Evolutionary conservation across 306 rosid species (phyloP).

Genomic region (Begonia masoniana): DNA sequence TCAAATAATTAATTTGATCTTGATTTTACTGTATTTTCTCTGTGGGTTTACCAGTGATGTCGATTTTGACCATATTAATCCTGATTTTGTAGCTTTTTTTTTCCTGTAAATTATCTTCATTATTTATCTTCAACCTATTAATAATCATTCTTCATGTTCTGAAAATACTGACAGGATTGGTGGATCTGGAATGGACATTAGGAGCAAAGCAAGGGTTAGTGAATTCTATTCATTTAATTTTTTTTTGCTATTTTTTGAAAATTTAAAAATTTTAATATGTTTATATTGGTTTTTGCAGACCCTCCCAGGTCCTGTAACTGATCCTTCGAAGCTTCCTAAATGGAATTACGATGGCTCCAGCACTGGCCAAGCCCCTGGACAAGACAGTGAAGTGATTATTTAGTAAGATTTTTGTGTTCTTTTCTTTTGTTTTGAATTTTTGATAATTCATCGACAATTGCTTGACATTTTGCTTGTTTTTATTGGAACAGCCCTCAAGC

Average conservation of each 20-base stretch:
- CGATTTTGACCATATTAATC: too few relatives aligned
- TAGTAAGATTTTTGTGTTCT: constrained; percentile 26
- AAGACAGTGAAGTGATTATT: constrained; percentile 80
- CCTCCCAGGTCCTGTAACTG: constrained; percentile 50
- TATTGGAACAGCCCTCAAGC: constrained; percentile 58
- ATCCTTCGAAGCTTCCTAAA: constrained; percentile 72
- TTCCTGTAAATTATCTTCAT: too few relatives aligned
- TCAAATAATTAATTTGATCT: too few relatives aligned
- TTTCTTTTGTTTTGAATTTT: not conserved
- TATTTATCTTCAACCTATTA: too few relatives aligned
- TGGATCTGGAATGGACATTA: too few relatives aligned
- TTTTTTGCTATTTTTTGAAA: too few relatives aligned
- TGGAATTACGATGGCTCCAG: constrained; percentile 97
- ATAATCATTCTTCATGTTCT: too few relatives aligned
- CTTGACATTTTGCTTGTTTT: too few relatives aligned
- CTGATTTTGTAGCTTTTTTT: too few relatives aligned
- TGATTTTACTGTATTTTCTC: too few relatives aligned
- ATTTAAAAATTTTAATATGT: not conserved
- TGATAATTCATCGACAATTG: constrained; percentile 1
- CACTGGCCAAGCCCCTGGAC: constrained; percentile 87
- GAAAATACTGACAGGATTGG: too few relatives aligned
- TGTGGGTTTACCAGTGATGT: too few relatives aligned
- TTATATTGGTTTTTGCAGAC: constrained; percentile 35
- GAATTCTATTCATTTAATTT: not conserved
- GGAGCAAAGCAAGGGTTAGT: not conserved